A percentile compares a stretch with the other conserved stretches of the same genome.
Evolutionary conservation across 129 eudicot species (phyloP).

Genomic region (Saussurea involucrata): DNA sequence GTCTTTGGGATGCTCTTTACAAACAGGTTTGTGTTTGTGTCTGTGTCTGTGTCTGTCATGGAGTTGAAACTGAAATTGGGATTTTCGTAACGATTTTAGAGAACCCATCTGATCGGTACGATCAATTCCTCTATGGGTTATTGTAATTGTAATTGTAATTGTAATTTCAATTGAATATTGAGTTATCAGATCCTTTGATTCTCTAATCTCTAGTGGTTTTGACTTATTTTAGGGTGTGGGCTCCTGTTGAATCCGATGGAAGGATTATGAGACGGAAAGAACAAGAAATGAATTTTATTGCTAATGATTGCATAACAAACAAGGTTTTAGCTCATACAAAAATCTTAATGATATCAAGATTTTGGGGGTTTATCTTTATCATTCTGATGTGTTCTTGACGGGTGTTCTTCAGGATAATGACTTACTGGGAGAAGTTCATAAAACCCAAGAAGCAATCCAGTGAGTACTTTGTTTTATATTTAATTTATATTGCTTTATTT

Average conservation of each 20-base stretch:
- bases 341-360: not conserved
- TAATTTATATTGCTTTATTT: not conserved
- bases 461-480: conserved; percentile 31
- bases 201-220: not conserved
- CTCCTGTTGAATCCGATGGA: conserved; percentile 63
- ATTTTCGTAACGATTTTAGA: not conserved
- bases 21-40: conserved; percentile 44
- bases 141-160: not conserved
- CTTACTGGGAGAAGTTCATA: conserved; percentile 69
- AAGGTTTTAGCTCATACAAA: conserved; percentile 34
- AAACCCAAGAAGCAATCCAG: conserved; percentile 89
- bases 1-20: conserved; percentile 74
- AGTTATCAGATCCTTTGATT: not conserved
- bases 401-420: conserved; percentile 39
- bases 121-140: not conserved
- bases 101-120: conserved; percentile 1
- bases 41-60: not conserved
- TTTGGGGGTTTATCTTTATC: conserved; percentile 10
- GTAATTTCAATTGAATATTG: not conserved
- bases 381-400: not conserved
- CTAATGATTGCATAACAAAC: conserved; percentile 63
- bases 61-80: not conserved
- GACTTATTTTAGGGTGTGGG: conserved; percentile 54
- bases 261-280: conserved; percentile 66
- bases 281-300: conserved; percentile 60